These are phyloP conservation scores for Cyanidium caldarium DNA, from an alignment of 23 red algal species.

Conservation along the genomic window DNA sequence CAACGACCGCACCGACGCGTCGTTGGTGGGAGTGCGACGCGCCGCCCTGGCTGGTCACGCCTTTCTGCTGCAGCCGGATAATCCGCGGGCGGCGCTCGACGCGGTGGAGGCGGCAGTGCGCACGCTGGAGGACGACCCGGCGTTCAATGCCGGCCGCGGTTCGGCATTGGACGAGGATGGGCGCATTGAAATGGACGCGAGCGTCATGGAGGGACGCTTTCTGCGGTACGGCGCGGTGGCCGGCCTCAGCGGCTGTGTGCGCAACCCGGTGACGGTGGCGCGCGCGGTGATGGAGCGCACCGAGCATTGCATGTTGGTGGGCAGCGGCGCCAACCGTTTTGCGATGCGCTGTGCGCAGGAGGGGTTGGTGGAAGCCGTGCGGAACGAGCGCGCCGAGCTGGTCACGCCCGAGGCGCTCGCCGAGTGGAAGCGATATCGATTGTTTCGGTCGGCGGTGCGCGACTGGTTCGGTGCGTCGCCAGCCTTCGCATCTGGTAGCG, in stretches of 20 bases:
- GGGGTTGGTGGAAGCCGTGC: slow-evolving; percentile 9
- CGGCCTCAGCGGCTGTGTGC: slow-evolving; percentile 18
- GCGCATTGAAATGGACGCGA: slow-evolving; percentile 68
- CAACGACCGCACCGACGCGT: slow-evolving; percentile 12
- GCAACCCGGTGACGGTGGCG: slow-evolving; percentile 53
- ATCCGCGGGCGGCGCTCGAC: slow-evolving; percentile 11
- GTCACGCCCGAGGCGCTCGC: slow-evolving; percentile 16
- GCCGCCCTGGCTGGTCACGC: slow-evolving; percentile 24
- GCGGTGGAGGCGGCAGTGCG: slow-evolving; percentile 83
- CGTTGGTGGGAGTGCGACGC: slow-evolving; percentile 15
- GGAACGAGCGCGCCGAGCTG: slow-evolving; percentile 9
- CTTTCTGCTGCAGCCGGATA: slow-evolving; percentile 11
- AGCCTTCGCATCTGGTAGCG: too few relatives aligned
- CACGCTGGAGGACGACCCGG: slow-evolving; percentile 46
- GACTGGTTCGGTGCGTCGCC: neutral
- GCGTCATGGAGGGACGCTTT: slow-evolving; percentile 42
- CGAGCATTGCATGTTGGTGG: slow-evolving; percentile 70
- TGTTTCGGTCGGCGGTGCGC: neutral
- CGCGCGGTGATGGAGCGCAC: slow-evolving; percentile 61
- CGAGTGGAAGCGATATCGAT: slow-evolving; percentile 34
- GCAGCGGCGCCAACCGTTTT: slow-evolving; percentile 50
- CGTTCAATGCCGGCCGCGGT: slow-evolving; percentile 71
- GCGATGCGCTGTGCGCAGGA: slow-evolving; percentile 12
- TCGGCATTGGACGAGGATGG: slow-evolving; percentile 50
- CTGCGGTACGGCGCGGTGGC: slow-evolving; percentile 55